Conservation (phyloP, 208 protist genomes). For the Leishmania guyanensis region DNA sequence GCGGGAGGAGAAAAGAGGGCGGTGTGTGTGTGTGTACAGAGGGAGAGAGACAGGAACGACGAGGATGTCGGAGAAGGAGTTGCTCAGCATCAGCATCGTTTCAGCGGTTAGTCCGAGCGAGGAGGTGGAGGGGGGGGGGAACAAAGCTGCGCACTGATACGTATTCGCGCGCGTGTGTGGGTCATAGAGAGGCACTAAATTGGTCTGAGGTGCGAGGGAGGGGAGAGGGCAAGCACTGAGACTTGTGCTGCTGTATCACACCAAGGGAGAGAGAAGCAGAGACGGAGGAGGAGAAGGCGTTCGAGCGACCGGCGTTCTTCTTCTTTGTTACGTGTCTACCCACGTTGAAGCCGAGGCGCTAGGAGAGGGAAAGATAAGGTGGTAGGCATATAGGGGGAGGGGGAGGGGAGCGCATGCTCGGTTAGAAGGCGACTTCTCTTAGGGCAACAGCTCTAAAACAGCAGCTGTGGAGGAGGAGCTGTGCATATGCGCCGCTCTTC, state of each 20-base stretch:
- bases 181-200: not conserved
- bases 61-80: not conserved
- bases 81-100: not conserved
- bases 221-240: not conserved
- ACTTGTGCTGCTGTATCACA: not conserved
- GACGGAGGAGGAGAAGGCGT: not conserved
- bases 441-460: not conserved
- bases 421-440: not conserved
- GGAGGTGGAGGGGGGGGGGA: not conserved
- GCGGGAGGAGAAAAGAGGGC: not conserved
- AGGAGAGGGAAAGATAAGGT: not conserved
- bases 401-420: not conserved
- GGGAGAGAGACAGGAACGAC: not conserved
- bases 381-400: not conserved
- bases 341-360: not conserved
- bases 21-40: not conserved
- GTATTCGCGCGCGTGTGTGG: not conserved
- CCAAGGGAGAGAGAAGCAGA: constrained; percentile 14
- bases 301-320: not conserved
- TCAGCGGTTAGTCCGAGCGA: not conserved
- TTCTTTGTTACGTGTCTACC: too few species aligned
- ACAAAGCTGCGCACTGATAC: not conserved
- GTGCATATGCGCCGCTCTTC: not conserved
- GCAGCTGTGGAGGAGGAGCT: not conserved
- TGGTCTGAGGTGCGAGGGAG: not conserved